These are phyloP conservation scores for Aspergillus clavatus DNA, from an alignment of 2,329 filamentous ascomycete species.

Conservation along the genomic window DNA sequence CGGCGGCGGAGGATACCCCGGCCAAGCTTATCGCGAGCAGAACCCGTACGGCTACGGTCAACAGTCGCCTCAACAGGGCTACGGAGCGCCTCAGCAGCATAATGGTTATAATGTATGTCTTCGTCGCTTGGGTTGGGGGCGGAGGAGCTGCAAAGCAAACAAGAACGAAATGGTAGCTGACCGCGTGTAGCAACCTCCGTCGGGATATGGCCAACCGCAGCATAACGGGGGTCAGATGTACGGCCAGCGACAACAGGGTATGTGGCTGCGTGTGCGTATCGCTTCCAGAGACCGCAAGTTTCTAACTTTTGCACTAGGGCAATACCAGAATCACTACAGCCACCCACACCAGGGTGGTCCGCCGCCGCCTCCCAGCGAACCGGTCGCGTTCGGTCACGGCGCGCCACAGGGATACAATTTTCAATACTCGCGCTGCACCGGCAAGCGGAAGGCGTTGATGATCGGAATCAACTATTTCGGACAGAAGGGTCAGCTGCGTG, in stretches of 20 bases:
- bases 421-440: slow-evolving; percentile 88
- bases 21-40: slow-evolving; percentile 36
- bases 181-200: slow-evolving; percentile 20
- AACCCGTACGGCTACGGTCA: slow-evolving; percentile 41
- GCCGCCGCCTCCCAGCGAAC: slow-evolving; percentile 60
- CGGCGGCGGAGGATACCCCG: slow-evolving; percentile 39
- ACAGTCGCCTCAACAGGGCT: slow-evolving; percentile 40
- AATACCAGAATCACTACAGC: slow-evolving; percentile 52
- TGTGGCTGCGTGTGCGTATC: slow-evolving; percentile 11
- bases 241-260: slow-evolving; percentile 37
- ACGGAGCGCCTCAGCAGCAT: slow-evolving; percentile 26
- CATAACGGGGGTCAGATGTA: slow-evolving; percentile 36
- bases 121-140: not conserved
- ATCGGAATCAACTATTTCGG: slow-evolving; percentile 98
- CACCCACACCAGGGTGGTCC: slow-evolving; percentile 54
- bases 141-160: no score
- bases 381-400: slow-evolving; percentile 72
- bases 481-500: slow-evolving; percentile 81
- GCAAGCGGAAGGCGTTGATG: slow-evolving; percentile 78
- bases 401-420: slow-evolving; percentile 77
- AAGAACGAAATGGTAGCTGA: slow-evolving; percentile 10
- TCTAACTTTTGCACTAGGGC: no score
- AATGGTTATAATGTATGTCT: slow-evolving; percentile 37
- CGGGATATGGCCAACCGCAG: slow-evolving; percentile 29
- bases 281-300: no score